phyloP scores from a whole-genome alignment of 2,329 filamentous ascomycete genomes.

The Ophiocordyceps sinensis region DNA sequence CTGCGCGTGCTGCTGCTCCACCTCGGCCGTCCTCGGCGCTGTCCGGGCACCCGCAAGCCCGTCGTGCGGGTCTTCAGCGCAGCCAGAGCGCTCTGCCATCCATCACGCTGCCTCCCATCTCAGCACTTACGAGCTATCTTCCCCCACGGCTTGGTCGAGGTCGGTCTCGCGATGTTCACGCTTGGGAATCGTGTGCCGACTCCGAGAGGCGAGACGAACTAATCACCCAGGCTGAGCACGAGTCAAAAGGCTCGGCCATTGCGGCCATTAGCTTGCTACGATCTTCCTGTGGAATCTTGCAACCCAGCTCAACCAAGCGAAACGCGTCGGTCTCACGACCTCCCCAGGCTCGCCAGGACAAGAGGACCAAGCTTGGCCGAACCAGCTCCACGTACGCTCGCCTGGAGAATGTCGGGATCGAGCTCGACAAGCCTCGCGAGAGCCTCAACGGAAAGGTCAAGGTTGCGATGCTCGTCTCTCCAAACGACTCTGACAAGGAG shows the following conservation, averaged over 20 bases:
- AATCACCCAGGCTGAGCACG: conserved; percentile 67
- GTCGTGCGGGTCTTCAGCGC: conserved; percentile 44
- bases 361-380: conserved; percentile 48
- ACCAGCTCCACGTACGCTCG: conserved; percentile 47
- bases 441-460: conserved; percentile 19
- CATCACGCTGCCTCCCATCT: conserved; percentile 42
- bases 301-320: conserved; percentile 48
- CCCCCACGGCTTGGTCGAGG: conserved; percentile 47
- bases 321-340: conserved; percentile 33
- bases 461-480: conserved; percentile 22
- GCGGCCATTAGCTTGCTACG: conserved; percentile 71
- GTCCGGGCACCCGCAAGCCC: conserved; percentile 31
- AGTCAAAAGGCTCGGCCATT: conserved; percentile 63
- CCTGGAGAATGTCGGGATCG: conserved; percentile 30
- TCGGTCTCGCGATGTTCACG: conserved; percentile 72
- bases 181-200: conserved; percentile 86
- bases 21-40: conserved; percentile 32
- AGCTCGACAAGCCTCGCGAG: conserved; percentile 12
- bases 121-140: conserved; percentile 34
- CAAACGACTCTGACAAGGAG: conserved; percentile 78
- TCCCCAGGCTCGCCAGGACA: conserved; percentile 24
- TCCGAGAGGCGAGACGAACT: conserved; percentile 65
- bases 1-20: conserved; percentile 35
- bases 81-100: conserved; percentile 55
- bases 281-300: conserved; percentile 43